Base-by-base conservation (phyloP, 106 monocot genomes). In the Hemerocallis citrina region DNA sequence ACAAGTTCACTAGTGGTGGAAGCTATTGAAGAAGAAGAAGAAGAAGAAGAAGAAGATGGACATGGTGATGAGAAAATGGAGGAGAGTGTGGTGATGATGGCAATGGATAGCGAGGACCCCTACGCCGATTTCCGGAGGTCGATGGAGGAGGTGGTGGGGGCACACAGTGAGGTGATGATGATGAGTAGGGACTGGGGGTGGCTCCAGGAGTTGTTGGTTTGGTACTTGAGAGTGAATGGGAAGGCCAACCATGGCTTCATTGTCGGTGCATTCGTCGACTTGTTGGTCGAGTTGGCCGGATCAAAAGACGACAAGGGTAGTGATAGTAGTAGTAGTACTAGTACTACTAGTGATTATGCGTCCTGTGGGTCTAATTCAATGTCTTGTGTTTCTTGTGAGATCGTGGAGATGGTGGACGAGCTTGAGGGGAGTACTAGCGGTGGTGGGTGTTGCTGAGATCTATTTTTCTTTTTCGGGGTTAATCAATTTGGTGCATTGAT, bases 81-180 rank as follows among this genome's bases (percentile, higher is more conserved):
- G 70, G 75, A 41, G 44, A 47, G 47, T 8, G 28, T 67, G 33
- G 79, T 34, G 50, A n/a, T n/a, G n/a, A n/a, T 72, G 38, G 81
- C 72, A 1, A 44, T 81, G 67, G 81, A 81, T 23, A 76, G 76
- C 0, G n/a, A 40, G 6, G 76, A 81, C 55, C 81, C 81, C 3
- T 72, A 72, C 38, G 39, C 37, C 2, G 81, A 81, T 45, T 81
- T 81, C 57, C 20, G 59, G 63, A 20, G 19, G 44, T 81, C 81
- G 13, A 87, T 87, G 86, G 86, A 82, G 65, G 82, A 87, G 75
- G 73, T 87, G 82, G 82, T 79, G 37, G 44, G 35, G 19, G 65
- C 77, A 4, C 62, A 79, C 5, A 82, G 75, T 29, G n/a, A n/a
- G n/a, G n/a, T n/a, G n/a, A n/a, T n/a, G n/a, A n/a, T n/a, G n/a